Percentiles rank a stretch among this genome's conserved stretches.
Evolutionary conservation across 345 rosid species (phyloP).

Genomic region (Stellera chamaejasme): DNA sequence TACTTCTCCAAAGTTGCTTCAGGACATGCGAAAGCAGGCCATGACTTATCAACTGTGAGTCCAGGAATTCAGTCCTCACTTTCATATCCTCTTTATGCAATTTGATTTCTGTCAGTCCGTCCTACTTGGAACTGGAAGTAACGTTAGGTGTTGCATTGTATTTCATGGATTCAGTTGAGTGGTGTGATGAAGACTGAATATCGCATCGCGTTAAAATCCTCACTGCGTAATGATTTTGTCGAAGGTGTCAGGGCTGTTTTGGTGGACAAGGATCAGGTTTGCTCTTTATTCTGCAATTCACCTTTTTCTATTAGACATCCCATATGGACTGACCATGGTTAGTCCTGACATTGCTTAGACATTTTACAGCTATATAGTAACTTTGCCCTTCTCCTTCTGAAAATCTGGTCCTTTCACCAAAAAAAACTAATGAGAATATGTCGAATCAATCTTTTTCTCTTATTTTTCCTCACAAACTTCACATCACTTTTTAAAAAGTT

Average conservation of each 20-base stretch:
- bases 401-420: no score
- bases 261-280: conserved; percentile 93
- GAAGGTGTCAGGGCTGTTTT: conserved; percentile 96
- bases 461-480: not conserved
- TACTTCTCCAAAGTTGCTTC: conserved; percentile 73
- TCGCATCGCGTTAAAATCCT: conserved; percentile 72
- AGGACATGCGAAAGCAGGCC: conserved; percentile 44
- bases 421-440: no score
- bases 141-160: conserved; percentile 3
- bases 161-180: conserved; percentile 36
- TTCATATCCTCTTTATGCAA: not conserved
- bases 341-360: not conserved
- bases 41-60: conserved; percentile 56
- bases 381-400: not conserved
- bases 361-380: not conserved
- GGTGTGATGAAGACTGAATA: conserved; percentile 90
- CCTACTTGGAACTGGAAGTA: not conserved
- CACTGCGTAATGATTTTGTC: conserved; percentile 57
- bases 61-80: conserved; percentile 2
- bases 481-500: no score
- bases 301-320: not conserved
- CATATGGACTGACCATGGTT: no score
- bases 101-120: not conserved
- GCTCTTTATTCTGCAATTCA: conserved; percentile 12
- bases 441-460: not conserved